Evolutionary conservation across 2,329 filamentous ascomycete species (phyloP).

Genomic region (Fusarium chuoi): DNA sequence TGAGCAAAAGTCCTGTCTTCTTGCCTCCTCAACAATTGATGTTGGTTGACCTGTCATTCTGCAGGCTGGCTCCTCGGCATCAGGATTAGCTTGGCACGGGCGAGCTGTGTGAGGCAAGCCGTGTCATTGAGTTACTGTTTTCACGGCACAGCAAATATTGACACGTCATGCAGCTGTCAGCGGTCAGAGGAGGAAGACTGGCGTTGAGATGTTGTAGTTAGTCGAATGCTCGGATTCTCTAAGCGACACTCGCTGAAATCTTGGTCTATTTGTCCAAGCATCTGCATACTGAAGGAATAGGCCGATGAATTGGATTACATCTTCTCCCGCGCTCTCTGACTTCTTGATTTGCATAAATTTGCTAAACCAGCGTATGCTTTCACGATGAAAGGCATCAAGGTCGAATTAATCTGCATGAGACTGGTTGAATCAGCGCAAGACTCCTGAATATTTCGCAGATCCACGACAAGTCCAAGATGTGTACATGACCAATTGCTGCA

Average conservation of each 20-base stretch:
- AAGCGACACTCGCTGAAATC: not conserved
- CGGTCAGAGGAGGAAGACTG: not conserved
- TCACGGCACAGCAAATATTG: rapidly evolving
- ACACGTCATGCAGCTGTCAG: rapidly evolving
- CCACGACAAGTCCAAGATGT: not conserved
- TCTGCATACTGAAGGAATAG: rapidly evolving
- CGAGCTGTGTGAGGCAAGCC: not conserved
- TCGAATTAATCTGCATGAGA: not conserved
- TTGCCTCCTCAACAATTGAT: not conserved
- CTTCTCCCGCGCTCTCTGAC: not conserved
- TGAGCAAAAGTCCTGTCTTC: too few relatives aligned
- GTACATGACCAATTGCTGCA: not conserved
- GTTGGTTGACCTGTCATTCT: not conserved
- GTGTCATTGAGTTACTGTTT: too few relatives aligned
- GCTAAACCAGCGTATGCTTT: too few relatives aligned
- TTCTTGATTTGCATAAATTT: too few relatives aligned
- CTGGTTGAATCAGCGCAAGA: not conserved
- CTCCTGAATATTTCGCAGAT: not conserved
- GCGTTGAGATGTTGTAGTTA: too few relatives aligned
- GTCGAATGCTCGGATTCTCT: not conserved
- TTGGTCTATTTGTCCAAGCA: not conserved
- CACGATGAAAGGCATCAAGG: too few relatives aligned
- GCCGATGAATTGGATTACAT: not conserved
- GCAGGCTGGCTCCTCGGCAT: not conserved
- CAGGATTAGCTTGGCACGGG: not conserved